A percentile compares a stretch with the other conserved stretches of the same genome.
Conservation (phyloP, 306 rosid species). For the Cicer arietinum region DNA sequence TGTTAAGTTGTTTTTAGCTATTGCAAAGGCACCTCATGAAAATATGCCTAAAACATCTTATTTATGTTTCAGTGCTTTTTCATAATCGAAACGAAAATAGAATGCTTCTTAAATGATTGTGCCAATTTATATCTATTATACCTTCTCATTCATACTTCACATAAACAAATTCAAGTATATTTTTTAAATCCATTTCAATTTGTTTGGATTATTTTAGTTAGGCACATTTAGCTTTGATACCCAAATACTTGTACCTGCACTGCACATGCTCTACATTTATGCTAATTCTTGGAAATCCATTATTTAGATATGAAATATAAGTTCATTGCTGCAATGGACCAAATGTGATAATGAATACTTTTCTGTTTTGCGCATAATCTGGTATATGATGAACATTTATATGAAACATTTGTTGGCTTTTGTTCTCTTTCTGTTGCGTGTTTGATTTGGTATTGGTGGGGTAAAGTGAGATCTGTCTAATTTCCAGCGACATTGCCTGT, state of each 20-base stretch:
- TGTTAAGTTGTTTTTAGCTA: not conserved
- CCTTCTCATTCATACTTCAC: constrained; percentile 2
- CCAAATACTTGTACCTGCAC: not conserved
- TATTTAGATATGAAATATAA: not conserved
- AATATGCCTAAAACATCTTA: not conserved
- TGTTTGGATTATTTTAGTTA: not conserved
- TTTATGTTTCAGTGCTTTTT: not conserved
- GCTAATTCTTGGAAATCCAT: constrained; percentile 9
- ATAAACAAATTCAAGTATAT: not conserved
- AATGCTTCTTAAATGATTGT: not conserved
- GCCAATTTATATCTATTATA: not conserved
- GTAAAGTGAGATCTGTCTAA: constrained; percentile 14
- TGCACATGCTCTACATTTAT: not conserved
- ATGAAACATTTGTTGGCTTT: constrained; percentile 5
- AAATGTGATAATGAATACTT: not conserved
- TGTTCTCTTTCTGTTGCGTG: not conserved
- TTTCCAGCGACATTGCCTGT: not conserved
- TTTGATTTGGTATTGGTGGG: constrained; percentile 1
- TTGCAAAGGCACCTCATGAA: constrained; percentile 1
- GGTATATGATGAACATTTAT: not conserved
- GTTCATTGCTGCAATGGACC: not conserved
- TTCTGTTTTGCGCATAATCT: not conserved
- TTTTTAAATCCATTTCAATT: not conserved
- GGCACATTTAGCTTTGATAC: not conserved
- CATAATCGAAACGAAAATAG: not conserved